Percentiles rank a stretch among this genome's conserved stretches.
Evolutionary conservation across 306 rosid genomes (phyloP).

Genomic region (Cicer cuneatum): DNA sequence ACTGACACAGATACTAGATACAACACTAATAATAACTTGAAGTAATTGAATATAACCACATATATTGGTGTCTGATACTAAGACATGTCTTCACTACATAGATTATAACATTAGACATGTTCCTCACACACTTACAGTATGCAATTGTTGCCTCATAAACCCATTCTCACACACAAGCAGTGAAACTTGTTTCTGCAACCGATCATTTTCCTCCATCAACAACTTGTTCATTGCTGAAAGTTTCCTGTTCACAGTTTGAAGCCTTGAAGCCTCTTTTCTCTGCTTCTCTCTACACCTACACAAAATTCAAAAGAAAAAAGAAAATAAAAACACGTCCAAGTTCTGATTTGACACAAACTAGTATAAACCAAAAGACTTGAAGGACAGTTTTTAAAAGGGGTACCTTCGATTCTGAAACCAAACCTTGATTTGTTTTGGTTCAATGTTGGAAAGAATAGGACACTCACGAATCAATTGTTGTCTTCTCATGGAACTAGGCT

Average conservation of each 20-base stretch:
- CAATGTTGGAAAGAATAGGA: slow-evolving; percentile 88
- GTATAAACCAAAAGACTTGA: neutral
- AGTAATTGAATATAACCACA: too few species aligned
- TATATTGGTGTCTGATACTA: too few species aligned
- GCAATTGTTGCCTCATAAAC: slow-evolving; percentile 86
- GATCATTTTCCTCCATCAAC: slow-evolving; percentile 98
- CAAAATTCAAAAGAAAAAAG: slow-evolving; percentile 5
- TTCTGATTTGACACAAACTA: neutral
- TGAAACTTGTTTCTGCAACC: slow-evolving; percentile 97
- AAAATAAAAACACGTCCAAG: neutral
- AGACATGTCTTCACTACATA: too few species aligned
- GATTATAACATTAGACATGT: neutral
- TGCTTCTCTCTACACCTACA: slow-evolving; percentile 98
- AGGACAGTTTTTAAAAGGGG: neutral
- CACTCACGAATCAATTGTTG: slow-evolving; percentile 94
- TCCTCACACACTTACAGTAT: slow-evolving; percentile 66
- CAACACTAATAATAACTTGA: too few species aligned
- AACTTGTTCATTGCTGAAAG: slow-evolving; percentile 92
- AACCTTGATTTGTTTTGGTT: slow-evolving; percentile 98
- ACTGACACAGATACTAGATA: too few species aligned
- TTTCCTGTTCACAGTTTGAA: slow-evolving; percentile 91
- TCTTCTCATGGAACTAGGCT: slow-evolving; percentile 91
- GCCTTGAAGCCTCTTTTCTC: slow-evolving; percentile 89
- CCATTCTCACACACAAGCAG: slow-evolving; percentile 97
- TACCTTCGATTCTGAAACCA: slow-evolving; percentile 99